phyloP scores from a whole-genome alignment of 768 basidiomycete genomes.

The Boletus reticulatus region DNA sequence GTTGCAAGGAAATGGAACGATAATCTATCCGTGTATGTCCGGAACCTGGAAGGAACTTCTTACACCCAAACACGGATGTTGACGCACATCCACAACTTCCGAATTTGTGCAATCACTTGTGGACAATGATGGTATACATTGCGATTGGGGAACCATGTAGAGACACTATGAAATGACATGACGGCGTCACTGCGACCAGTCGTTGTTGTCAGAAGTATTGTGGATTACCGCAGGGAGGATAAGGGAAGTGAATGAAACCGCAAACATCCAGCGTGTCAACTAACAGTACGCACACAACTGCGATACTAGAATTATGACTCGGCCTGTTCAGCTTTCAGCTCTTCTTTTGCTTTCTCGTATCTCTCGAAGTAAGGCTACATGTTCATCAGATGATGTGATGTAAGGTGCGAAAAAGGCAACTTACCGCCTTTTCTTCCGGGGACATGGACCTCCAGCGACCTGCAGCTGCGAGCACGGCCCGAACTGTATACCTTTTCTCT shows the following conservation, averaged over 20 bases:
- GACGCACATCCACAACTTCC: not conserved
- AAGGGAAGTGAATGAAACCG: slow-evolving; percentile 1
- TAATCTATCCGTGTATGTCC: not conserved
- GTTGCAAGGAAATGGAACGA: not conserved
- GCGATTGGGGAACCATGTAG: not conserved
- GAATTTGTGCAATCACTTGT: not conserved
- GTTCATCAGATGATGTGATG: not conserved
- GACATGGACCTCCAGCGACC: slow-evolving; percentile 33
- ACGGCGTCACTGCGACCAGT: not conserved
- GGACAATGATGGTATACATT: slow-evolving; percentile 2
- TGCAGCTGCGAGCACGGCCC: slow-evolving; percentile 16
- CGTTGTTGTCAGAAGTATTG: slow-evolving; percentile 4
- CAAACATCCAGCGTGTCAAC: not conserved
- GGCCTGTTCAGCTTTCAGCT: not conserved
- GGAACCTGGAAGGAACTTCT: too few species aligned
- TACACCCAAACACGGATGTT: not conserved
- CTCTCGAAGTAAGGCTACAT: slow-evolving; percentile 23
- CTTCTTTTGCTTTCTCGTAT: slow-evolving; percentile 13
- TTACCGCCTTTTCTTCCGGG: slow-evolving; percentile 31
- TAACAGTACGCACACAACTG: not conserved
- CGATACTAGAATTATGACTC: slow-evolving; percentile 8
- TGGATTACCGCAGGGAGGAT: not conserved
- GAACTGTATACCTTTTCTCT: not conserved
- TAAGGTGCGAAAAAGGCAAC: not conserved
- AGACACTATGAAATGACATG: slow-evolving; percentile 2